Conservation (phyloP, 78 protist genomes). For the Bodo saltans region DNA sequence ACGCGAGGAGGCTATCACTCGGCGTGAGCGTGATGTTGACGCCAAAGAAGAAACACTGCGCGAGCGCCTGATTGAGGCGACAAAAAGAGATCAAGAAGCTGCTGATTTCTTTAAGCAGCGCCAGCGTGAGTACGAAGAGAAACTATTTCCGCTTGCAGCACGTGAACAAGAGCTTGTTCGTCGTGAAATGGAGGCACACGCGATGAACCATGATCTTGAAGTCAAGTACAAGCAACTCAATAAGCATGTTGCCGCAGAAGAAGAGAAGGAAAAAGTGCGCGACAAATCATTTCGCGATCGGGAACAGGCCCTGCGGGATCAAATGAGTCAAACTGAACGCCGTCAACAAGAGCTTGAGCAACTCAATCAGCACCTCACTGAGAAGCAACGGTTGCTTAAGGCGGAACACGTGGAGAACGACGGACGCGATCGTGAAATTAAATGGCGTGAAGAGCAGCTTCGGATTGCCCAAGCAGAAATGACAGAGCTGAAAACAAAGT, state of each 20-base stretch:
- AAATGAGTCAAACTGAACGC: neutral
- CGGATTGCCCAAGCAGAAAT: neutral
- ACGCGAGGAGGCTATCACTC: neutral
- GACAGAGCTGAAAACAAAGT: neutral
- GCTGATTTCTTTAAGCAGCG: too few species aligned
- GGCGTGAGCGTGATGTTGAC: neutral
- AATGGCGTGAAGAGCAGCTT: neutral
- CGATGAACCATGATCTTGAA: neutral
- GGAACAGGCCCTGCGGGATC: neutral
- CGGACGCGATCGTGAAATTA: neutral
- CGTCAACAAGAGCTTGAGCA: neutral
- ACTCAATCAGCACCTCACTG: neutral
- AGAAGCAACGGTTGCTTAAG: neutral
- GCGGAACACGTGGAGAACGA: neutral
- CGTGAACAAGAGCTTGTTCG: neutral
- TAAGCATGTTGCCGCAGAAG: neutral
- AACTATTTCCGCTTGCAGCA: neutral
- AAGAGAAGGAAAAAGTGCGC: neutral
- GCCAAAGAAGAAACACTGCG: neutral
- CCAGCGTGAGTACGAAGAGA: neutral
- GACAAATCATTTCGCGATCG: neutral
- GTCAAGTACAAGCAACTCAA: neutral
- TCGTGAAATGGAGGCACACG: neutral
- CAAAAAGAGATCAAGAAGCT: neutral
- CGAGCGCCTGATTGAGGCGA: neutral